phyloP scores from a whole-genome alignment of 2,329 filamentous ascomycete species.

The Pestalotiopsis sp. region DNA sequence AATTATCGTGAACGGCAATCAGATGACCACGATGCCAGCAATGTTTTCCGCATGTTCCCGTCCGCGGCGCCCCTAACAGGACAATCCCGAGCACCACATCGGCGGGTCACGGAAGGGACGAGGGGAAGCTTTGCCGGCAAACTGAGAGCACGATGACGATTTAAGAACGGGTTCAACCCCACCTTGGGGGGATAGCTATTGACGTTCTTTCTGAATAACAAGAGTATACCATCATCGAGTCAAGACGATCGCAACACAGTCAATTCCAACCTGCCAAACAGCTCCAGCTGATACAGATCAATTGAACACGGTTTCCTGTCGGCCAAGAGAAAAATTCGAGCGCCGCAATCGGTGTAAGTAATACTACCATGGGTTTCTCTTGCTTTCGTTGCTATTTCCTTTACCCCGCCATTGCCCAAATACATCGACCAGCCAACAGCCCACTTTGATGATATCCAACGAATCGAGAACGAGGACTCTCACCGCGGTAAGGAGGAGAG shows the following conservation, averaged over 20 bases:
- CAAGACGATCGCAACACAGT: neutral
- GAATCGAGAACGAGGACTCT: neutral
- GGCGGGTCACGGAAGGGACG: constrained; percentile 15
- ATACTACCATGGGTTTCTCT: neutral
- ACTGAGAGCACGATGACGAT: constrained; percentile 13
- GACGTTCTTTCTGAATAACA: neutral
- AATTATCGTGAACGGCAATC: constrained; percentile 1
- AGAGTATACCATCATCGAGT: neutral
- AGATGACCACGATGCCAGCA: neutral
- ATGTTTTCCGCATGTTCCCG: constrained; percentile 14
- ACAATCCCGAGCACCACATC: constrained; percentile 8
- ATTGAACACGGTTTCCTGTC: neutral
- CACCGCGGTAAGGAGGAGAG: neutral
- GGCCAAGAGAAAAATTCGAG: neutral
- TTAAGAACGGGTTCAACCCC: constrained; percentile 12
- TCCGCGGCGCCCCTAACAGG: constrained; percentile 2
- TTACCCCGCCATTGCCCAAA: constrained; percentile 5
- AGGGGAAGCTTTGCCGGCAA: constrained; percentile 11
- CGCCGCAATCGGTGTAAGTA: constrained; percentile 10
- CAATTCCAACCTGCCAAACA: neutral
- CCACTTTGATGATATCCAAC: neutral
- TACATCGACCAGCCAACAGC: neutral
- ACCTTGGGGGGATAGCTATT: neutral
- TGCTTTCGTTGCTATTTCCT: constrained; percentile 3
- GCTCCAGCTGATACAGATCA: neutral